Evolutionary conservation across 805 yeast species (phyloP), one percentile per base, ranked within the genome.

Genomic region (Cyberlindnera saturnus): DNA sequence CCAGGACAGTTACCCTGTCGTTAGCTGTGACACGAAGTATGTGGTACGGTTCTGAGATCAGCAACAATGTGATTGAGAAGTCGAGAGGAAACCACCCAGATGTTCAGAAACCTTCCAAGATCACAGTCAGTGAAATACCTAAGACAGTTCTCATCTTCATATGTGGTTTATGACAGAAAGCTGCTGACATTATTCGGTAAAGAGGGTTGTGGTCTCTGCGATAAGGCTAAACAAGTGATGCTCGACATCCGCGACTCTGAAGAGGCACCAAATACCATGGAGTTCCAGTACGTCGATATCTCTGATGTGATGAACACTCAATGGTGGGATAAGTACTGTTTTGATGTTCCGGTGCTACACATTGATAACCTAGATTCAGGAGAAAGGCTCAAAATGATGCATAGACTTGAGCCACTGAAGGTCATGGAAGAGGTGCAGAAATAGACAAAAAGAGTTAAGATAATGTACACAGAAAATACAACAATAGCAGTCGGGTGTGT

Each of bases 271-370:
- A 51, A 57, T 4, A 54, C 57, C 14, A 50, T 73, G 3, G 50
- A 63, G 7, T 57, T 78, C 41, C 59, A 63, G 3, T 62, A 67
- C 11, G 64, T 81, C 4, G 86, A 85, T 56, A 84, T 85, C 29
- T 75, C 75, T 59, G 66, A 70, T 23, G 77, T 79, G 0, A 72
- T 73, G 41, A 81, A 84, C 54, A 66, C 73, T 38, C 66, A 70
- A 38, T 83, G 87, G 81, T 82, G 80, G 71, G 86, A 82, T 40
- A 69, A 71, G 47, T 85, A 84, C 51, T 78, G 89, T 52, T 83
- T 79, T 57, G 95, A 85, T 56, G 82, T 85, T 6, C 95, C 95
- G 0, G 95, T 85, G 0, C 56, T 85, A 34, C 90, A 85, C 57
- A 68, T 85, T 8, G 81, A 80, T 51, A 66, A 79, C 45, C 64